Evolutionary conservation across 768 basidiomycete genomes (phyloP).

Genomic region (Termitomyces bulborhizus): DNA sequence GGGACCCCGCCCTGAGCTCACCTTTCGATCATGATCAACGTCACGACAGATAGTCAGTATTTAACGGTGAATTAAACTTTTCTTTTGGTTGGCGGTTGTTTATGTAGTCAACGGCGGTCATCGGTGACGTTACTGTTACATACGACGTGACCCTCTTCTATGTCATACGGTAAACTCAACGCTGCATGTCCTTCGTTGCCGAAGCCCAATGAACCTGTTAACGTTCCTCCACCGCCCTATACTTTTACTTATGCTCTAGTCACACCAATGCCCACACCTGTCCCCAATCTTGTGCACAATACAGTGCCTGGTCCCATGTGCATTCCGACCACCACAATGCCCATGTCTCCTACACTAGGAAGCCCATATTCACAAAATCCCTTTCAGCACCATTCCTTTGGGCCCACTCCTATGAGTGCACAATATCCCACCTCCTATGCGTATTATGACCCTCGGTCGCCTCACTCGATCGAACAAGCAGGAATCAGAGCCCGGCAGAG

Average conservation of each 20-base stretch:
- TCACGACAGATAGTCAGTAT: no score
- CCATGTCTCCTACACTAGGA: slow-evolving; percentile 1
- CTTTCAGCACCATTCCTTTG: slow-evolving; percentile 22
- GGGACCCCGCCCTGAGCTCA: no score
- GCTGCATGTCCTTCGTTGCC: not conserved
- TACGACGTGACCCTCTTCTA: not conserved
- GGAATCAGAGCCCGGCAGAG: slow-evolving; percentile 31
- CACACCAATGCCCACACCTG: not conserved
- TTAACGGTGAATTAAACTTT: no score
- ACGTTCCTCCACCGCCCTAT: slow-evolving; percentile 3
- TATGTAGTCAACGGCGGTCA: no score
- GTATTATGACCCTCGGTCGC: slow-evolving; percentile 32
- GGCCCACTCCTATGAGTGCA: slow-evolving; percentile 32
- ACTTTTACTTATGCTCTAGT: not conserved
- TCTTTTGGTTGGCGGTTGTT: no score
- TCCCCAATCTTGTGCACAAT: not conserved
- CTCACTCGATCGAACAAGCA: slow-evolving; percentile 22
- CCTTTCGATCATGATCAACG: no score
- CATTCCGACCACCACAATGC: not conserved
- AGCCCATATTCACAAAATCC: not conserved
- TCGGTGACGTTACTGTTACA: not conserved
- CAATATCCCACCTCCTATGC: slow-evolving; percentile 29
- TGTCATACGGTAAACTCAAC: not conserved
- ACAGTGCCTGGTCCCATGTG: not conserved
- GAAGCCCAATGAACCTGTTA: not conserved